Base-by-base conservation (phyloP, 352 stramenopile genomes). In the Peronospora destructor region DNA sequence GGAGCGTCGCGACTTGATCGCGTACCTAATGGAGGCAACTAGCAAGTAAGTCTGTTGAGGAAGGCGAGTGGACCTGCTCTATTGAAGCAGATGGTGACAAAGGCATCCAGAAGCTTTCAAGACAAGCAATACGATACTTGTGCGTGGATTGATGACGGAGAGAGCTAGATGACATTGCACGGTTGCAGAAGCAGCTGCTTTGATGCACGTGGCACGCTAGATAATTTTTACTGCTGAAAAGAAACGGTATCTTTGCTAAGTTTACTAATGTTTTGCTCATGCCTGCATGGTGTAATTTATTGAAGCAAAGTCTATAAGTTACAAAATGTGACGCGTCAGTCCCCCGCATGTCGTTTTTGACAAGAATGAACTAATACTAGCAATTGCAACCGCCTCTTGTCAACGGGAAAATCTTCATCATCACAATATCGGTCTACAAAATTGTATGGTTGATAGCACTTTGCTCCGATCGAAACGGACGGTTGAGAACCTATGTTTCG, bases 1-100 rank as follows among this genome's bases (percentile, higher is more conserved):
- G 41, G 97, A 99, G 65, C 88, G 97, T 50, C 89, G 96, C 28
- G 92, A 99, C 71, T 83, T 99, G 51, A 99, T 99, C 61, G 94
- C 96, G 30, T 99, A 99, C 89, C 77, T 99, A 38, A 96, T 98
- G 72, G 68, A 94, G 49, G 63, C 87, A 39, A 71, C 64, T 32
- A 68, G 53, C 47, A 36, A 58, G 41, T 64, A 62, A 63, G 16
- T 16, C 12, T 13, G 5, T 30, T 9, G 17, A 6, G 10, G 10
- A 45, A 29, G 11, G 46, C 35, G 14, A 40, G 43, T 34, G 47
- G 42, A 32, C 45, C n/a, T 42, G 47, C 58, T 38, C 1, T n/a
- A 21, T 45, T 26, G 37, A 30, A 39, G 49, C 25, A 49, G 29
- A 3, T 34, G 17, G 14, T 30, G 42, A 49, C 35, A 33, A 26